These are phyloP conservation scores for Neurospora tetrasperma DNA, from an alignment of 495 filamentous ascomycete species.

Conservation along the genomic window DNA sequence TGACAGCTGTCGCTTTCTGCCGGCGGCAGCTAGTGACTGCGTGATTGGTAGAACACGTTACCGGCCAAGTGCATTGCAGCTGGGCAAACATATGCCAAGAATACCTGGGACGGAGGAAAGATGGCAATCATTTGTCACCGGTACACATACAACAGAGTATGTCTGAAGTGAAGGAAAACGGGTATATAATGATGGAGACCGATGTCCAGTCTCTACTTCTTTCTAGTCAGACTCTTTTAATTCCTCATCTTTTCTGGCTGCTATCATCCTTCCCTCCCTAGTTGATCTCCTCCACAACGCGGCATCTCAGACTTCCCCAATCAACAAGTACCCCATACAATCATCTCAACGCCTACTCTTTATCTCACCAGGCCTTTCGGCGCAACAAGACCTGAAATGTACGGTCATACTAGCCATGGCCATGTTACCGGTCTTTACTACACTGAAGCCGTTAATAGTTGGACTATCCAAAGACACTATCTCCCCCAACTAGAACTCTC, in stretches of 20 bases:
- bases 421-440: slow-evolving; percentile 22
- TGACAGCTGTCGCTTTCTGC: neutral
- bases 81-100: neutral
- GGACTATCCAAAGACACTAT: slow-evolving; percentile 20
- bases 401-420: neutral
- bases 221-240: neutral
- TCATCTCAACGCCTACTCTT: neutral
- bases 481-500: slow-evolving; percentile 45
- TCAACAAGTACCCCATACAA: neutral
- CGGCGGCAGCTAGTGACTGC: neutral
- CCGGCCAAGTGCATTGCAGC: neutral
- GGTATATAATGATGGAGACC: neutral
- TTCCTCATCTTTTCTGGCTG: neutral
- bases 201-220: neutral
- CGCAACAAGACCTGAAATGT: neutral
- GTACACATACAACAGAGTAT: neutral
- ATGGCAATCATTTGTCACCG: neutral
- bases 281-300: neutral
- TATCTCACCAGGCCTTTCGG: neutral
- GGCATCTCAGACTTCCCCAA: neutral
- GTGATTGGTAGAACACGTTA: neutral
- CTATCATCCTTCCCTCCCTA: neutral
- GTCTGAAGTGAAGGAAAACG: neutral
- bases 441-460: neutral
- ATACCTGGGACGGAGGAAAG: neutral